Percentiles rank a stretch among this genome's conserved stretches.
These are phyloP conservation scores for Bathelium albidoporum DNA, from an alignment of 495 filamentous ascomycete species.

Conservation along the genomic window DNA sequence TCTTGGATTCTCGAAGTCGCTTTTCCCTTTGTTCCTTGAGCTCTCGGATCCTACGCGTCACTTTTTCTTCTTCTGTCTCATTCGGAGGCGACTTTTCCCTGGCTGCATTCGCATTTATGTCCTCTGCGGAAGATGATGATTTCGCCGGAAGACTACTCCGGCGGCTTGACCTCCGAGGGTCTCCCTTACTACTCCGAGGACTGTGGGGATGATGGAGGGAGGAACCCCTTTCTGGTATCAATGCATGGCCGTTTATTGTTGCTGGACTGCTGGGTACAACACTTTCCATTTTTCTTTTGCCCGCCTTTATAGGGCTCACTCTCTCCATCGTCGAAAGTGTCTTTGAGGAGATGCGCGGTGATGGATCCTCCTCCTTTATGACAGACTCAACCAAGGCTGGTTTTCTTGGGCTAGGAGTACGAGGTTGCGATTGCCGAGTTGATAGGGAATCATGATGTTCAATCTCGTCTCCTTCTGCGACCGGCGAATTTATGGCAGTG, in stretches of 20 bases:
- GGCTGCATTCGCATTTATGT: not conserved
- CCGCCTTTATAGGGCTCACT: not conserved
- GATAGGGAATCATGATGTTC: constrained; percentile 3
- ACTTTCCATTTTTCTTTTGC: not conserved
- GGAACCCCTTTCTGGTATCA: constrained; percentile 7
- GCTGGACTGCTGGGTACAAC: not conserved
- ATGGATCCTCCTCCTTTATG: constrained; percentile 16
- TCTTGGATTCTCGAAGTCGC: constrained; percentile 12
- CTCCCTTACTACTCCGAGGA: not conserved
- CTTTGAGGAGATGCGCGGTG: not conserved
- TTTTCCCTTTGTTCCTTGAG: constrained; percentile 16
- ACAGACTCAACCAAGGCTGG: constrained; percentile 14
- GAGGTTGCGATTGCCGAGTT: constrained; percentile 11
- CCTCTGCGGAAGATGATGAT: not conserved
- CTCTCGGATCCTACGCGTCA: constrained; percentile 18
- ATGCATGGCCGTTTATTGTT: constrained; percentile 1
- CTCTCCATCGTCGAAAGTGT: not conserved
- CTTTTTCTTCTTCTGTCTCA: constrained; percentile 19
- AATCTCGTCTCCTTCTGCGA: not conserved
- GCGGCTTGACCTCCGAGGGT: not conserved
- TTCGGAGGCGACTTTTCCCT: constrained; percentile 7
- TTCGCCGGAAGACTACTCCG: not conserved
- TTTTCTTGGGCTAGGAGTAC: constrained; percentile 2
- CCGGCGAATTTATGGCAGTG: not conserved
- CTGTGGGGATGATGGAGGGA: constrained; percentile 3